Evolutionary conservation across 1,284 basidiomycete species (phyloP).

Genomic region (Pyrrhoderma lamaoense): DNA sequence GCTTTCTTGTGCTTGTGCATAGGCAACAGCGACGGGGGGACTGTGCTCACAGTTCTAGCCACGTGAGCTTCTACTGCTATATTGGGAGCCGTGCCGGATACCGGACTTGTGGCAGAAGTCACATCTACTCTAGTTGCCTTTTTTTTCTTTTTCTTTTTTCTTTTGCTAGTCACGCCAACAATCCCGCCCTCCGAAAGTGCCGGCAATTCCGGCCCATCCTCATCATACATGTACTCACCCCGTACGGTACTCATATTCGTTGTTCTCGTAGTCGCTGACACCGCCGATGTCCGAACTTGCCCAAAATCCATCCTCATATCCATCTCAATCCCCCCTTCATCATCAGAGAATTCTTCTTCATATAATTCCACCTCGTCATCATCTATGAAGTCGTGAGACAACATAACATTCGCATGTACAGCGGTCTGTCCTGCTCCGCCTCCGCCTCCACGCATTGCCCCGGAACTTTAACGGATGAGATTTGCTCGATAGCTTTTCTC

Average conservation of each 20-base stretch:
- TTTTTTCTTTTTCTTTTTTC: conserved; percentile 32
- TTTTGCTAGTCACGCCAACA: conserved; percentile 28
- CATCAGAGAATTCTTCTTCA: conserved; percentile 27
- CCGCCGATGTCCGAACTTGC: neutral
- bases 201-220: conserved; percentile 13
- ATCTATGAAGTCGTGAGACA: conserved; percentile 27
- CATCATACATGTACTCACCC: conserved; percentile 18
- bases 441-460: conserved; percentile 22
- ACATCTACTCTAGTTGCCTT: conserved; percentile 18
- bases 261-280: conserved; percentile 21
- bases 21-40: too few relatives aligned
- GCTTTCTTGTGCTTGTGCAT: too few relatives aligned
- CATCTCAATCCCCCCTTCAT: conserved; percentile 33
- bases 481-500: conserved; percentile 40
- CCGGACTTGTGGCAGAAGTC: neutral
- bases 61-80: neutral
- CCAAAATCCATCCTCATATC: neutral
- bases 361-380: conserved; percentile 36
- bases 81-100: neutral
- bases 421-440: conserved; percentile 28
- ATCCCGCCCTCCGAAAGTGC: neutral
- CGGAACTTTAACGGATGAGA: conserved; percentile 36
- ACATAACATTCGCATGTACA: conserved; percentile 34
- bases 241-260: neutral
- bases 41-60: too few relatives aligned